A percentile compares a stretch with the other conserved stretches of the same genome.
Conservation (phyloP, 495 filamentous ascomycete genomes). For the Xylaria telfairii region DNA sequence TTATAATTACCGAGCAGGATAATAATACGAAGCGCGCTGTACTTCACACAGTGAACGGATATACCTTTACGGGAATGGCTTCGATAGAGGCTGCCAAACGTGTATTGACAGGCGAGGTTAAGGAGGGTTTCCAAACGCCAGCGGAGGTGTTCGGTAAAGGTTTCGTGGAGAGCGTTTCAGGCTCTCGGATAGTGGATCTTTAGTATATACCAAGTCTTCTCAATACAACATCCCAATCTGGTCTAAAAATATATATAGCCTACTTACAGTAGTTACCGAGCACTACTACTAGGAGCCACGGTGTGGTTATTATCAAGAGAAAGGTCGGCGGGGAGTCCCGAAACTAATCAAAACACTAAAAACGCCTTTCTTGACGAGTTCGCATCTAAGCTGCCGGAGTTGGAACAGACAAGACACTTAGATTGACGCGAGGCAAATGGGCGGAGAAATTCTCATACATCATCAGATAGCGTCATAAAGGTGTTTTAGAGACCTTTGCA, state of each 20-base stretch:
- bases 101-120: conserved; percentile 7
- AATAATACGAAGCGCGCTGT: background rate
- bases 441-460: too few relatives aligned
- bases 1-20: background rate
- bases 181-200: background rate
- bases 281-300: background rate
- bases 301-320: too few relatives aligned
- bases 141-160: background rate
- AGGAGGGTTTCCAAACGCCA: conserved; percentile 15
- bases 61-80: conserved; percentile 14
- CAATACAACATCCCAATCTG: background rate
- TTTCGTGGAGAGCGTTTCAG: background rate
- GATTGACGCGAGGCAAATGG: too few relatives aligned
- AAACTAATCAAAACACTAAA: too few relatives aligned
- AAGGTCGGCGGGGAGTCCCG: too few relatives aligned
- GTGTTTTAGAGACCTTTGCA: too few relatives aligned
- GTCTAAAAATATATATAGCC: background rate
- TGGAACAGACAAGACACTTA: too few relatives aligned
- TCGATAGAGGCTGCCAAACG: conserved; percentile 4
- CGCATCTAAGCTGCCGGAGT: too few relatives aligned
- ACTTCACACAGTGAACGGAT: conserved; percentile 16
- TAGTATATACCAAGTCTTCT: background rate
- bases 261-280: background rate
- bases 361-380: too few relatives aligned
- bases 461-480: too few relatives aligned